Evolutionary conservation across 2,329 filamentous ascomycete species (phyloP), one percentile per base, ranked within the genome.

Genomic region (Monilinia fructigena): DNA sequence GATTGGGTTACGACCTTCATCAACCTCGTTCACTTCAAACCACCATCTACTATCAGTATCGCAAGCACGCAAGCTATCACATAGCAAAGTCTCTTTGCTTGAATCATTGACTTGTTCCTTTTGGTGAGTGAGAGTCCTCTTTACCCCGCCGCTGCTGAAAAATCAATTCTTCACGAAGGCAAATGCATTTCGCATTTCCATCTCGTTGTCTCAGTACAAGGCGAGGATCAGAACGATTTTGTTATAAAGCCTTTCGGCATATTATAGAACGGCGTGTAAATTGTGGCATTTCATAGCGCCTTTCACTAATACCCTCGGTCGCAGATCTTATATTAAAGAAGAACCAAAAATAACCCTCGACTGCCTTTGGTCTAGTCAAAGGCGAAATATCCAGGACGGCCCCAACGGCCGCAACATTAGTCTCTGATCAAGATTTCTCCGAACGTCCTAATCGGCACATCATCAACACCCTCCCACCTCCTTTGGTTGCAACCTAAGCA

Each of bases 341-440:
- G 50, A 55, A 63, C 16, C 26, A 48, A 31, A 66, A 42, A 42
- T 50, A 28, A 45, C 50, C 23, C 63, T 65, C 68, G 71, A 77
- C 80, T 78, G 86, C 86, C 86, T 88, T 89, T 89, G 86, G 84
- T 87, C 84, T 68, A 61, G 28, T 83, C 85, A 89, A 89, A 88
- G 86, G 86, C 85, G 82, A 77, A 75, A 72, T 67, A 70, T 72
- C 72, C 75, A 87, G 76, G 77, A 89, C 86, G 86, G 86, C 86
- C 88, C 80, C 79, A 76, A 77, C 76, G 81, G 85, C 86, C 86
- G 85, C 84, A 71, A 80, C 77, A 76, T 81, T 86, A 77, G 81
- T 87, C 77, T 85, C 83, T 82, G 84, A 88, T 79, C 85, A 88
- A 86, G 83, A 89, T 88, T 89, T 86, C 84, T 84, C 85, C 80